Evolutionary conservation across 2,329 filamentous ascomycete species (phyloP), one percentile per base, ranked within the genome.

Genomic region (Phyllosticta paracitricarpa): DNA sequence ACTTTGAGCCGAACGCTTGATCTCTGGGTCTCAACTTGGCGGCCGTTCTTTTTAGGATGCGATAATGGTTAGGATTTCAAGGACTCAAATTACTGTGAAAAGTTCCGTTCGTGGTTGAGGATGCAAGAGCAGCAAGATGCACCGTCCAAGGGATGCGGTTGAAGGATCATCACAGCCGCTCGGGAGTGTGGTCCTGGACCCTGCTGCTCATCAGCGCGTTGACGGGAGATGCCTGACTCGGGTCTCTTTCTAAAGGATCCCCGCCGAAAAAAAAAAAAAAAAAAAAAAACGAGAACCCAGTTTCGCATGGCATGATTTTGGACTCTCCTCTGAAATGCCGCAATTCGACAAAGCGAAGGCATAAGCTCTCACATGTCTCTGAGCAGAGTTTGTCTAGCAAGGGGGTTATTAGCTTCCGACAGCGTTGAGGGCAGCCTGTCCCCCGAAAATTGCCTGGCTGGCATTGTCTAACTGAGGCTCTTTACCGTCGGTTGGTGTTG

Each of bases 141-240:
- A 14, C 7, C 14, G 14, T 48, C 40, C 17, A 48, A 30, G 28
- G 28, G 17, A 17, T 48, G 40, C 14, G 40, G 6, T 48, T 7
- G 40, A n/a, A 17, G n/a, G 17, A n/a, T n/a, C 51, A 54, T 24
- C 51, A 56, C 48, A 19, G 26, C 25, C 33, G 40, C 58, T 35
- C 19, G 53, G 53, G 51, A 35, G 51, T 56, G 53, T 35, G 56
- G 5, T 22, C 33, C 58, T 53, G 56, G 54, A 51, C 58, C 58
- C 28, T 61, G 58, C 58, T 53, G 58, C 58, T 61, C 58, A 56
- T 56, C 35, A 48, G 26, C 48, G 40, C 40, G 40, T 17, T n/a
- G n/a, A 48, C 40, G 40, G 12, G 40, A 48, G n/a, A 48, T 48
- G 40, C 40, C 28, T 48, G 40, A 48, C 40, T 48, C 40, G 40